These are phyloP conservation scores for Lepidium campestre DNA, from an alignment of 441 rosid genomes.

Conservation along the genomic window DNA sequence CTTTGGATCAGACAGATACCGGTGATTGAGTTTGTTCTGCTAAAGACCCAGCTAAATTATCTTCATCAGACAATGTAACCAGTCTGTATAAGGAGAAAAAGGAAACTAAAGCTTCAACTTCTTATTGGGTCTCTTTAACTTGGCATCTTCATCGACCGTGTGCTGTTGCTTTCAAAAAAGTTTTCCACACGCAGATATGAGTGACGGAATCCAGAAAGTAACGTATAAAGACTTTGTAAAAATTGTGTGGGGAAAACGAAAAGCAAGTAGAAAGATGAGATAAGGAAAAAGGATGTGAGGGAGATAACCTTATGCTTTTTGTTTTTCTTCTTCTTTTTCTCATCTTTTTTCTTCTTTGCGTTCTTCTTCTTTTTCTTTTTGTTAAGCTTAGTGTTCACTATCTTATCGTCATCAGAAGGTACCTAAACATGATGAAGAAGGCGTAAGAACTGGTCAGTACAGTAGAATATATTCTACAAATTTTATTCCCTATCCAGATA, in stretches of 20 bases:
- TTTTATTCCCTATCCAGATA: background rate
- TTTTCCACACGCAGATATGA: conserved; percentile 17
- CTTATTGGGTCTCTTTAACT: conserved; percentile 39
- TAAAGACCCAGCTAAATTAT: conserved; percentile 1
- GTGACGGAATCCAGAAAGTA: conserved; percentile 22
- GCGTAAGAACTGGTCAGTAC: conserved; percentile 8
- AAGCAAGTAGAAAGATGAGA: conserved; percentile 8
- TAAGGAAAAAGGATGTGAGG: conserved; percentile 7
- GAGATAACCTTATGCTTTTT: conserved; percentile 44
- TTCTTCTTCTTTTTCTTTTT: conserved; percentile 34
- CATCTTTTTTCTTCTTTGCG: conserved; percentile 37
- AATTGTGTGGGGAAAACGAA: conserved; percentile 11
- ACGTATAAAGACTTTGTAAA: conserved; percentile 6
- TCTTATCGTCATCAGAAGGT: conserved; percentile 38
- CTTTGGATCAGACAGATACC: background rate
- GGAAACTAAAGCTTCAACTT: conserved; percentile 44
- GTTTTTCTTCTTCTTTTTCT: conserved; percentile 40
- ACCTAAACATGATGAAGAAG: conserved; percentile 35
- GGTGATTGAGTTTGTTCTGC: conserved; percentile 3
- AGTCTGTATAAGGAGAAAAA: background rate
- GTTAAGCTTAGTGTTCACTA: conserved; percentile 30
- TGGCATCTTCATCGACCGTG: conserved; percentile 27
- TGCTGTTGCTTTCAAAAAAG: conserved; percentile 35
- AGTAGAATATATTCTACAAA: conserved; percentile 1
- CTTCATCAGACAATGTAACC: conserved; percentile 10